Evolutionary conservation across 129 eudicot genomes (phyloP).

Genomic region (Pittosporum tobira): DNA sequence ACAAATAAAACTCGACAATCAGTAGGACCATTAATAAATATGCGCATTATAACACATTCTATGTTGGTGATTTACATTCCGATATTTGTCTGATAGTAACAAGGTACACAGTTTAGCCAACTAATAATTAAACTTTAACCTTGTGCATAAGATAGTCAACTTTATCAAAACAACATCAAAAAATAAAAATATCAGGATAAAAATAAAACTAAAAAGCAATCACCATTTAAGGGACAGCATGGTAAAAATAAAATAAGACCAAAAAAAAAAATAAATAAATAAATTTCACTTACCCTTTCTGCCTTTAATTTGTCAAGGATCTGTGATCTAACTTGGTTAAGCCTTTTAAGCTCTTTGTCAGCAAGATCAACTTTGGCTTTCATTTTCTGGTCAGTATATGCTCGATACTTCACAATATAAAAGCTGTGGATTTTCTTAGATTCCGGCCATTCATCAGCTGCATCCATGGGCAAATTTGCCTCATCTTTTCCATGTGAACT

Average conservation of each 20-base stretch:
- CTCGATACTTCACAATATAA: constrained; percentile 60
- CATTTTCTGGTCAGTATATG: constrained; percentile 58
- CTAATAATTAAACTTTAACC: neutral
- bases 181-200: neutral
- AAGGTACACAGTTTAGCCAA: neutral
- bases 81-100: neutral
- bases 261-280: neutral
- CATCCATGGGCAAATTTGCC: constrained; percentile 64
- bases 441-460: constrained; percentile 88
- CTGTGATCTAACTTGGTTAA: constrained; percentile 41
- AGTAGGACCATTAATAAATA: too few species aligned
- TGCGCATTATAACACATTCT: too few species aligned
- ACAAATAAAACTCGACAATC: neutral
- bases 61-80: too few species aligned
- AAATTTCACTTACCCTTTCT: constrained; percentile 37
- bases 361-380: constrained; percentile 55
- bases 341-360: constrained; percentile 63
- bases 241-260: neutral
- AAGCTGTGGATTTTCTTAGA: constrained; percentile 47
- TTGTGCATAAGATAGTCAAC: too few species aligned
- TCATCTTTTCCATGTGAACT: constrained; percentile 47
- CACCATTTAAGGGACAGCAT: neutral
- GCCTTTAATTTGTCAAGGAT: constrained; percentile 49
- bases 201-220: neutral
- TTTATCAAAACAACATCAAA: too few species aligned